Evolutionary conservation across 805 yeast species (phyloP).

Genomic region (Candida easanensis): DNA sequence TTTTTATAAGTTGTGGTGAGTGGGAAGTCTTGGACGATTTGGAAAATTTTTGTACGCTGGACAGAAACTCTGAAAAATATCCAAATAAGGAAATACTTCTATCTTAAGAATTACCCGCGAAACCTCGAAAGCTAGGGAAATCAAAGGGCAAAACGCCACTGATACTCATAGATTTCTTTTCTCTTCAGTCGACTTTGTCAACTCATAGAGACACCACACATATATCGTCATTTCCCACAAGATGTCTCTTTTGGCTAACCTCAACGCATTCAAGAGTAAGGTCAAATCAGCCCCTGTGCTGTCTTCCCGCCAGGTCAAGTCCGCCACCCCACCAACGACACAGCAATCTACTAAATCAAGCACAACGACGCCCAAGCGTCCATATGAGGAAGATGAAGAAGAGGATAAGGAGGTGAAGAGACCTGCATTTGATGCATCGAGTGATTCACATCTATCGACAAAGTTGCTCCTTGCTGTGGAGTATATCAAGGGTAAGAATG

Average conservation of each 20-base stretch:
- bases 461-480: slow-evolving; percentile 90
- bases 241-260: slow-evolving; percentile 44
- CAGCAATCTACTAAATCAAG: slow-evolving; percentile 8
- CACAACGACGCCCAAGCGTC: slow-evolving; percentile 15
- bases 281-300: slow-evolving; percentile 57
- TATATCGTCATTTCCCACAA: no score
- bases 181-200: not conserved
- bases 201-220: no score
- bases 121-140: no score
- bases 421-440: slow-evolving; percentile 28
- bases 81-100: no score
- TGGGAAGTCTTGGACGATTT: not conserved
- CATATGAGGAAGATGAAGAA: slow-evolving; percentile 21
- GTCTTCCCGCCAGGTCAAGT: slow-evolving; percentile 26
- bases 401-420: slow-evolving; percentile 25
- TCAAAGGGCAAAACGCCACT: not conserved
- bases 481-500: slow-evolving; percentile 67
- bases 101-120: no score
- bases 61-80: no score
- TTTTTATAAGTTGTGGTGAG: not conserved
- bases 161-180: not conserved
- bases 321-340: slow-evolving; percentile 28
- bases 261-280: slow-evolving; percentile 62
- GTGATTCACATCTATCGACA: slow-evolving; percentile 68
- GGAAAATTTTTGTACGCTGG: not conserved